Evolutionary conservation across 768 basidiomycete genomes (phyloP).

Genomic region (Russula virescens): DNA sequence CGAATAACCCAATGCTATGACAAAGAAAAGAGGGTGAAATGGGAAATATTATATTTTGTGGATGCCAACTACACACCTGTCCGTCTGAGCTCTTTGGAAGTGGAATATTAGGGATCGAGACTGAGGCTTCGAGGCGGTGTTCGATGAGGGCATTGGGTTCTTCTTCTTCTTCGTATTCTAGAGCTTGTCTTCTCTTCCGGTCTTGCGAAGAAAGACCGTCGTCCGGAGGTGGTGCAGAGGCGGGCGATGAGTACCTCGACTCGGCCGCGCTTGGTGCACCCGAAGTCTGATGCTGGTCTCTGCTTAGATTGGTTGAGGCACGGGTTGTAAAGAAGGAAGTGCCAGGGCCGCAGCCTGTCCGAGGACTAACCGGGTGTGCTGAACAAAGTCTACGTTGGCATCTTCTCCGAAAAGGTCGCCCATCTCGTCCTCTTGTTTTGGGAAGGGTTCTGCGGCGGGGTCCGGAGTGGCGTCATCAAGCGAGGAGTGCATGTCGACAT

Average conservation of each 20-base stretch:
- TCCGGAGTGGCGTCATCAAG: background rate
- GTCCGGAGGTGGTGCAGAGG: slow-evolving; percentile 37
- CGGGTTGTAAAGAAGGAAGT: background rate
- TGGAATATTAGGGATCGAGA: slow-evolving; percentile 83
- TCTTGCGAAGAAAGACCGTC: slow-evolving; percentile 58
- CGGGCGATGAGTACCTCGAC: slow-evolving; percentile 31
- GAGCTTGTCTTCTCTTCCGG: slow-evolving; percentile 50
- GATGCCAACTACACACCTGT: slow-evolving; percentile 47
- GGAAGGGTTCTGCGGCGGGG: slow-evolving; percentile 1
- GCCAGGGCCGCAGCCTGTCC: background rate
- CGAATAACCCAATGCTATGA: slow-evolving; percentile 89
- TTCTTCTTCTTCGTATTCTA: slow-evolving; percentile 80
- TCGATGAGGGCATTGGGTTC: slow-evolving; percentile 51
- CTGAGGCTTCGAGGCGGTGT: slow-evolving; percentile 58
- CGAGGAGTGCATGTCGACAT: slow-evolving; percentile 19
- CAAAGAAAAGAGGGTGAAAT: slow-evolving; percentile 8
- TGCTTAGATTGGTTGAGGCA: background rate
- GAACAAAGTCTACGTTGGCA: slow-evolving; percentile 43
- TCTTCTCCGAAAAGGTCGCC: slow-evolving; percentile 79
- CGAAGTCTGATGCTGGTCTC: slow-evolving; percentile 12
- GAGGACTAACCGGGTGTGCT: slow-evolving; percentile 44
- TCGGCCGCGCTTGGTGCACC: slow-evolving; percentile 26
- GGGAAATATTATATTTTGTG: background rate
- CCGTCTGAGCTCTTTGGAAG: slow-evolving; percentile 75
- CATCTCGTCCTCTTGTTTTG: slow-evolving; percentile 40